Evolutionary conservation across 495 filamentous ascomycete species (phyloP).

Genomic region (Penicillium taxi): DNA sequence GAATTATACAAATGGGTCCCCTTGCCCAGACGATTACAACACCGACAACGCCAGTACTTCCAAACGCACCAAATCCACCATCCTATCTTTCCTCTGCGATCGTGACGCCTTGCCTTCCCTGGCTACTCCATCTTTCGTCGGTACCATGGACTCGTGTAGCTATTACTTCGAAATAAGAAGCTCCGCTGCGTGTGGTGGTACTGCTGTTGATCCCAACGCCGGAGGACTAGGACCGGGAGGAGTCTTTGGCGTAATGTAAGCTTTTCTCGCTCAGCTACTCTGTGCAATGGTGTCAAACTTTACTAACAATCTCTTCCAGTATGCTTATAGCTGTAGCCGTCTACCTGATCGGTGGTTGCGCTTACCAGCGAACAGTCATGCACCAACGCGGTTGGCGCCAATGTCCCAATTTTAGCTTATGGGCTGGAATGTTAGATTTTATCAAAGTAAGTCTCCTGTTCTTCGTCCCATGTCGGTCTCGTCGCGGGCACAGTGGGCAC

Average conservation of each 20-base stretch:
- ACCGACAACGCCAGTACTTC: slow-evolving; percentile 24
- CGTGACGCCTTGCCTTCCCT: slow-evolving; percentile 54
- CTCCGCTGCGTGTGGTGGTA: slow-evolving; percentile 70
- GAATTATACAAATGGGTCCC: slow-evolving; percentile 86
- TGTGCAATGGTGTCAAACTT: neutral
- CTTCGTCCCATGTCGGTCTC: slow-evolving; percentile 28
- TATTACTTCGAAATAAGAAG: slow-evolving; percentile 97
- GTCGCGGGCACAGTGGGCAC: slow-evolving; percentile 14
- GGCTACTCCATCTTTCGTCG: slow-evolving; percentile 70
- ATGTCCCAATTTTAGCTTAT: slow-evolving; percentile 86
- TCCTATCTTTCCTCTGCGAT: slow-evolving; percentile 92
- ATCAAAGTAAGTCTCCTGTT: slow-evolving; percentile 58
- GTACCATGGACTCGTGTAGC: slow-evolving; percentile 79
- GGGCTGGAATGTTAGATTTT: slow-evolving; percentile 81
- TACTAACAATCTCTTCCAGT: slow-evolving; percentile 23
- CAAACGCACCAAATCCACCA: slow-evolving; percentile 65
- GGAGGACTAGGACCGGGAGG: slow-evolving; percentile 71
- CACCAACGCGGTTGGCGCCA: slow-evolving; percentile 94
- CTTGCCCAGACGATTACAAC: slow-evolving; percentile 45
- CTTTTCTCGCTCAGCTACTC: slow-evolving; percentile 3
- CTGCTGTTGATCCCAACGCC: slow-evolving; percentile 51
- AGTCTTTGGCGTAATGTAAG: slow-evolving; percentile 88
- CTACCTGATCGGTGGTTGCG: slow-evolving; percentile 85
- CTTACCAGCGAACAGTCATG: slow-evolving; percentile 91
- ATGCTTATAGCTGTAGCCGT: slow-evolving; percentile 69